Evolutionary conservation across 2,329 filamentous ascomycete species (phyloP), one percentile per base, ranked within the genome.

Genomic region (Verticillium klebahnii): DNA sequence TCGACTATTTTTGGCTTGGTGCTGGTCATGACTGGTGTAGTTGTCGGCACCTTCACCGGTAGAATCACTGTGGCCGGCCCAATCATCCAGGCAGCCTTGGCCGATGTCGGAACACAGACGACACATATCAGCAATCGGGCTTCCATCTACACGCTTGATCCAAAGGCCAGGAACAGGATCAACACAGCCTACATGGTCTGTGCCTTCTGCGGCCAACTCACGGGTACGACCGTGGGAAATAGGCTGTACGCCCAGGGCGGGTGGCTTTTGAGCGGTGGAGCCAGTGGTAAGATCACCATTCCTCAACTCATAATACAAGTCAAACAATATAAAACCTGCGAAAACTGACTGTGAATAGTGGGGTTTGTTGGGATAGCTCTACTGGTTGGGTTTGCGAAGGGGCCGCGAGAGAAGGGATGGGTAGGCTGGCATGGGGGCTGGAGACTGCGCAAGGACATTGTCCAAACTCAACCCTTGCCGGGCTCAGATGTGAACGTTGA

Each of bases 151-250:
- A 75, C 78, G 1, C 86, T 94, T 25, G 88, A 89, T 60, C 87
- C 90, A 0, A 87, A 85, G 63, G 87, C 88, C 0, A 77, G 89
- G 5, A 95, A 93, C 73, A 76, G 91, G 3, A 83, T 94, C 29
- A 95, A 95, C 70, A 93, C 91, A 0, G 89, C 88, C 1, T 95
- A 92, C 69, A 95, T 94, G 91, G 82, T 93, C 0, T 81, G 83
- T 8, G 86, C 85, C 0, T 94, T 94, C 69, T 86, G 83, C 32
- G 91, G 91, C 0, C 91, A 95, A 76, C 67, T 95, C 56, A 88
- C 87, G 2, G 91, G 91, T 0, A 89, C 87, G 0, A 80, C 84
- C 1, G 84, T 85, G 5, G 84, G 85, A 0, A 85, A 84, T 64
- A 73, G 77, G 19, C 69, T 85, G 1, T 85, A 83, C 61, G 81